phyloP scores from a whole-genome alignment of 306 rosid genomes.

The Acacia crassicarpa region DNA sequence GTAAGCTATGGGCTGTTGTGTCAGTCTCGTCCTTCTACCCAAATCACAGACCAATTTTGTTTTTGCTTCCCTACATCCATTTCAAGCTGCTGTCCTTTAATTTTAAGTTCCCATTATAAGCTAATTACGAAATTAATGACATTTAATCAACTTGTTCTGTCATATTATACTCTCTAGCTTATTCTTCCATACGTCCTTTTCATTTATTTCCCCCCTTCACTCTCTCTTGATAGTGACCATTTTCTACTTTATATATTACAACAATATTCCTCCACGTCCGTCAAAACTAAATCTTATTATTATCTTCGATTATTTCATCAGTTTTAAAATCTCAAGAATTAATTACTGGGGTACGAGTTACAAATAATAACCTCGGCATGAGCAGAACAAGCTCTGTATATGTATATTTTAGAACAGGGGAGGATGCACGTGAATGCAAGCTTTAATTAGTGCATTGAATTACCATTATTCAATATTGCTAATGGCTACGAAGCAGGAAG shows the following conservation, averaged over 20 bases:
- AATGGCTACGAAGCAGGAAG: conserved; percentile 6
- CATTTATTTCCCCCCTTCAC: neutral
- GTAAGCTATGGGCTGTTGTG: conserved; percentile 38
- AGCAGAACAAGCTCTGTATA: neutral
- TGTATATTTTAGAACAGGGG: neutral
- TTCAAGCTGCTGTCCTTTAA: conserved; percentile 37
- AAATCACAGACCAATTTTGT: conserved; percentile 44
- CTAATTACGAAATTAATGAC: neutral
- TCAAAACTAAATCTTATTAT: neutral
- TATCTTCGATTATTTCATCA: neutral
- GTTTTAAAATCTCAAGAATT: neutral
- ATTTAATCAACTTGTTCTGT: conserved; percentile 25
- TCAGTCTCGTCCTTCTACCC: conserved; percentile 76
- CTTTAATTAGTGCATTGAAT: conserved; percentile 25
- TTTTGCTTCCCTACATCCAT: conserved; percentile 37
- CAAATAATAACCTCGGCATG: neutral
- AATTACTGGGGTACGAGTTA: neutral
- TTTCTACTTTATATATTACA: neutral
- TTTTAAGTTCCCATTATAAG: conserved; percentile 4
- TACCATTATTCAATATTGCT: conserved; percentile 4
- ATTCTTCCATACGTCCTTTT: conserved; percentile 19
- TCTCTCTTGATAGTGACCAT: neutral
- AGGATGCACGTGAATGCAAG: neutral
- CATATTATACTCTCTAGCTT: conserved; percentile 14
- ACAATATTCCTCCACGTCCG: neutral